Evolutionary conservation across 179 eudicot genomes (phyloP), one percentile per base, ranked within the genome.

Genomic region (Beta lomatogona): DNA sequence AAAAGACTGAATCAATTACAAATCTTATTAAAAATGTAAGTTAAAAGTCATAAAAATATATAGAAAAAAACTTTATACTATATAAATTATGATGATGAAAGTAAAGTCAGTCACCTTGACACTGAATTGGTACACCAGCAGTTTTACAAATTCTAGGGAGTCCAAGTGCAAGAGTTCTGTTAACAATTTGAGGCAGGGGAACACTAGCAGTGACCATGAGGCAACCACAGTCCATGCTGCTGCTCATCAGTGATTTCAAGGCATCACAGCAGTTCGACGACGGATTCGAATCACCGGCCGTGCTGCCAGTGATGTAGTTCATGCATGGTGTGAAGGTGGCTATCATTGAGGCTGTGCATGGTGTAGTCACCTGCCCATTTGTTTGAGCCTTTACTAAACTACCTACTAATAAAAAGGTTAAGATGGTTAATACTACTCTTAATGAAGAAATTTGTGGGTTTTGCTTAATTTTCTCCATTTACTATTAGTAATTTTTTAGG

Each of bases 171-270:
- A 89, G 78, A 36, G 91, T 84, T 63, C 89, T 80, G 77, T 88
- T 91, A n/a, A 85, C 77, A 48, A 89, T 12, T 4, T 83, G 63
- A 12, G 89, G 87, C 67, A 94, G 87, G 2, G 94, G 91, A 41
- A 88, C 79, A 59, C 82, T 86, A 3, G 90, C 97, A 2, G 93
- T 89, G 5, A 81, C 85, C 52, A 93, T 76, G 3, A 87, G 84
- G 85, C 98, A 93, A 19, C 88, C 76, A 68, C 98, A 93, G 71
- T 87, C 91, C n/a, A 88, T 80, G 71, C 98, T 91, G 78, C 41
- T 83, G 60, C 84, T 82, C 81, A 84, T 85, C 16, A 93, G 76
- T n/a, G 89, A 77, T 75, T 80, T 82, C 63, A 91, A 83, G 0
- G 92, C 84, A 58, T 76, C 82, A 74, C 98, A 93, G 54, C 98